Evolutionary conservation across 805 yeast genomes (phyloP).

Genomic region (Candida nonsorbophila): DNA sequence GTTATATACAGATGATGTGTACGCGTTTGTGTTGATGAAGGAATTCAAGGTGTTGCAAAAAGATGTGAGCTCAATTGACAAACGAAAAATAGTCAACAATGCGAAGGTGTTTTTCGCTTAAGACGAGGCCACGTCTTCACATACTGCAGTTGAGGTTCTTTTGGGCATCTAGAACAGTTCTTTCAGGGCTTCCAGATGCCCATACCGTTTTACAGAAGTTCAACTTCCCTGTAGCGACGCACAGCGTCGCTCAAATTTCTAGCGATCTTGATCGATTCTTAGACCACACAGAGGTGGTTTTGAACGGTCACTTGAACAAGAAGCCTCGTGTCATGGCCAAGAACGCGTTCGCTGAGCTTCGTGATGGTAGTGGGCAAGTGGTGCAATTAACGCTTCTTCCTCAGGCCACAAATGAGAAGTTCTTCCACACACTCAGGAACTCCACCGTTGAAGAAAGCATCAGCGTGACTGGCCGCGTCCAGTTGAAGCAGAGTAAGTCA

Average conservation of each 20-base stretch:
- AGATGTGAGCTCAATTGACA: no score
- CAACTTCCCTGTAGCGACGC: slow-evolving; percentile 31
- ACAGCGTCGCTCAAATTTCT: slow-evolving; percentile 13
- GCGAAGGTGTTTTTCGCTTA: no score
- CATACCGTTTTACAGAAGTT: slow-evolving; percentile 23
- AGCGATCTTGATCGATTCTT: slow-evolving; percentile 8
- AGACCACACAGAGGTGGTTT: slow-evolving; percentile 26
- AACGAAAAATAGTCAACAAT: no score
- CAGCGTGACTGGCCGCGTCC: slow-evolving; percentile 53
- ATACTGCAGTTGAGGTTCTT: no score
- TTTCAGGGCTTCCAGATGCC: no score
- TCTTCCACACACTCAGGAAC: slow-evolving; percentile 36
- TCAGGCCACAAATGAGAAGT: slow-evolving; percentile 36
- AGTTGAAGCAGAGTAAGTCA: slow-evolving; percentile 17
- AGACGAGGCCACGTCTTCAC: no score
- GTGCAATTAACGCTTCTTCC: slow-evolving; percentile 45
- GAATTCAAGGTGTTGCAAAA: no score
- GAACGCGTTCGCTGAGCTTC: slow-evolving; percentile 64
- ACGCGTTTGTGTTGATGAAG: no score
- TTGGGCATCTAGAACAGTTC: no score
- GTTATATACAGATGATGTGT: no score
- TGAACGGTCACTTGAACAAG: slow-evolving; percentile 83
- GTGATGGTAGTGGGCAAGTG: slow-evolving; percentile 67
- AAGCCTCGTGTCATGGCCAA: slow-evolving; percentile 69
- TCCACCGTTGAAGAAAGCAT: slow-evolving; percentile 70